Evolutionary conservation across 441 rosid genomes (phyloP).

Genomic region (Capsella rubella): DNA sequence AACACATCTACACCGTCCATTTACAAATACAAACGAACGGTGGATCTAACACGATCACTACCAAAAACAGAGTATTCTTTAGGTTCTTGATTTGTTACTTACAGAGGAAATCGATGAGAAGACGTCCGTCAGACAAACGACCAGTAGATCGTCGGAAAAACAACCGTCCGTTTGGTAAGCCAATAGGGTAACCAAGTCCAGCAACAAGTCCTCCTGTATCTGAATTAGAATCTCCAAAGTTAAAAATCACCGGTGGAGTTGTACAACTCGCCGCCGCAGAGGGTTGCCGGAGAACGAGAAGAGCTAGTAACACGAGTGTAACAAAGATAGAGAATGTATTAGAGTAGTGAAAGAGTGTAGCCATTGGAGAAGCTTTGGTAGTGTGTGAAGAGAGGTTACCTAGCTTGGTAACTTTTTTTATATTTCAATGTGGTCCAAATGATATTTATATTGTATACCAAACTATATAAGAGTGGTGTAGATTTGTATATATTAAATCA

Average conservation of each 20-base stretch:
- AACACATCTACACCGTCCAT: conserved; percentile 17
- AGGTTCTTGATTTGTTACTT: conserved; percentile 34
- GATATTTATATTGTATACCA: neutral
- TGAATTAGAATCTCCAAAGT: conserved; percentile 84
- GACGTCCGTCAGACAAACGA: conserved; percentile 78
- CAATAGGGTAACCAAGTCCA: conserved; percentile 73
- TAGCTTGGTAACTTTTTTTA: neutral
- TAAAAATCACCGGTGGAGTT: conserved; percentile 65
- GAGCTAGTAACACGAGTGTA: neutral
- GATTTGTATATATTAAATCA: neutral
- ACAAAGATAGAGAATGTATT: neutral
- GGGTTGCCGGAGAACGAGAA: conserved; percentile 10
- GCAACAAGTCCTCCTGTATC: conserved; percentile 85
- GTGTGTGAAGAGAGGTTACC: conserved; percentile 17
- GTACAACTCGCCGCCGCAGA: conserved; percentile 42
- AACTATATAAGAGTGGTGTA: neutral
- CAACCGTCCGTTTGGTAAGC: conserved; percentile 68
- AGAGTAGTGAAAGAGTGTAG: neutral
- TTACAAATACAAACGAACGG: conserved; percentile 1
- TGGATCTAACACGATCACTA: conserved; percentile 18
- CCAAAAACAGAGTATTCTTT: neutral
- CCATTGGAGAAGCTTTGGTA: conserved; percentile 24
- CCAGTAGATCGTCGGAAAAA: conserved; percentile 75
- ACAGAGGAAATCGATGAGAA: conserved; percentile 79
- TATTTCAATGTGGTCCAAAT: neutral